A percentile compares a stretch with the other conserved stretches of the same genome.
phyloP scores from a whole-genome alignment of 371 early-diverging fungal genomes.

The Zopfochytrium polystomum region DNA sequence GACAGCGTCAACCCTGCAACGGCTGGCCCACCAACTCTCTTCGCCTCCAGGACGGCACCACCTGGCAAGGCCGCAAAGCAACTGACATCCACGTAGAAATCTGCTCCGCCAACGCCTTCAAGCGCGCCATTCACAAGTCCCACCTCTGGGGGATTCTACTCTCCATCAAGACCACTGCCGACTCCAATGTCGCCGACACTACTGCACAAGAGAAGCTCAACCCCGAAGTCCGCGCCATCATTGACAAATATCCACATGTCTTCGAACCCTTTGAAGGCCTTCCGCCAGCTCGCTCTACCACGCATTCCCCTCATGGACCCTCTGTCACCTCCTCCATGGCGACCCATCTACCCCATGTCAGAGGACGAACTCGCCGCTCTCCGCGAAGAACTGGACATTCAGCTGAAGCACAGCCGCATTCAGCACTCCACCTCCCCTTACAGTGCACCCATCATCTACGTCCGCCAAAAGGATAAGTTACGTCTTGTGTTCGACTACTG shows the following conservation, averaged over 20 bases:
- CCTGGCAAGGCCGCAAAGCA: too few species aligned
- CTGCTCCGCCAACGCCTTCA: too few species aligned
- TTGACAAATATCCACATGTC: constrained; percentile 6
- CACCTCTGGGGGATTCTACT: too few species aligned
- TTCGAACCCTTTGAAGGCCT: constrained; percentile 11
- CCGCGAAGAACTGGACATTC: constrained; percentile 10
- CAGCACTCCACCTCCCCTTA: constrained; percentile 39
- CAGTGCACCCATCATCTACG: constrained; percentile 54
- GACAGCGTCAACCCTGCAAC: constrained; percentile 3
- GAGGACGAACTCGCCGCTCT: constrained; percentile 8
- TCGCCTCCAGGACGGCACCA: too few species aligned
- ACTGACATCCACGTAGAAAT: too few species aligned
- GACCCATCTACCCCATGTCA: constrained; percentile 18
- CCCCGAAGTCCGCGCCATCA: too few species aligned
- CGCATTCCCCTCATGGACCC: not conserved
- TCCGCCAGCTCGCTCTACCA: constrained; percentile 6
- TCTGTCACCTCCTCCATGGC: not conserved
- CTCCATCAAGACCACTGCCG: not conserved
- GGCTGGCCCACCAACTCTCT: constrained; percentile 20
- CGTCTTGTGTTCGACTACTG: constrained; percentile 21
- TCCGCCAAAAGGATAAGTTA: constrained; percentile 16
- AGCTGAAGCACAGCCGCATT: constrained; percentile 6
- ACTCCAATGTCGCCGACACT: too few species aligned
- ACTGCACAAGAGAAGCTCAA: too few species aligned
- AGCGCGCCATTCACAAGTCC: constrained; percentile 3